Base-by-base conservation (phyloP, 371 early-diverging fungal genomes). In the Rhizopus arrhizus region DNA sequence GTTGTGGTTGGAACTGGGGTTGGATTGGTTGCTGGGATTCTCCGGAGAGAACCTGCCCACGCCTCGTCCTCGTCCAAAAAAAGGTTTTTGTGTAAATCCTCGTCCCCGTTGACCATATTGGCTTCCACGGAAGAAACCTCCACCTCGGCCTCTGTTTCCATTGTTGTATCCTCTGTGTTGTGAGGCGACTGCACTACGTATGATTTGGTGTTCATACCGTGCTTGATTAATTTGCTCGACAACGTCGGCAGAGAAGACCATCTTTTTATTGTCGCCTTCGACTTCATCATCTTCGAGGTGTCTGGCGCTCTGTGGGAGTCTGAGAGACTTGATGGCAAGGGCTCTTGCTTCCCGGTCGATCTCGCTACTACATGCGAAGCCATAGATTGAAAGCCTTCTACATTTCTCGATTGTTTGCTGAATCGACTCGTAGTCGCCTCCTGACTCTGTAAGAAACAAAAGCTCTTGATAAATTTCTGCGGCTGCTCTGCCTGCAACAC, bases 171-270 rank as follows among this genome's bases (percentile, higher is more conserved):
- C 45, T 45, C n/a, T 45, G 45, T n/a, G 4, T n/a, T 4, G 4
- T n/a, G 15, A n/a, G n/a, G 45, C 5, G 4, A n/a, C 22, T 4
- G 48, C 48, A n/a, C 10, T 28, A 22, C 48, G 22, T 4, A 48
- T 28, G 12, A 48, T 7, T 28, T 12, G 29, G 10, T 48, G 16
- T 28, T 48, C 48, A 12, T 28, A 48, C 5, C 48, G 5, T 22
- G 48, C 48, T 48, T 48, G 29, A 12, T 48, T 12, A 10, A 51
- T 51, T 34, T 51, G 31, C 35, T 51, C 51, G 15, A 34, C 15
- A 51, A 11, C 15, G 3, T 51, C 34, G 51, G 51, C 8, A 31
- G 51, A 51, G 32, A 51, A 34, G 3, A 34, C 35, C 51, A 51
- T 51, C n/a, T 34, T 32, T n/a, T 51, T 51, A n/a, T n/a, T 15